Evolutionary conservation across 2,329 filamentous ascomycete genomes (phyloP), one percentile per base, ranked within the genome.

Genomic region (Pseudogymnoascus sp.): DNA sequence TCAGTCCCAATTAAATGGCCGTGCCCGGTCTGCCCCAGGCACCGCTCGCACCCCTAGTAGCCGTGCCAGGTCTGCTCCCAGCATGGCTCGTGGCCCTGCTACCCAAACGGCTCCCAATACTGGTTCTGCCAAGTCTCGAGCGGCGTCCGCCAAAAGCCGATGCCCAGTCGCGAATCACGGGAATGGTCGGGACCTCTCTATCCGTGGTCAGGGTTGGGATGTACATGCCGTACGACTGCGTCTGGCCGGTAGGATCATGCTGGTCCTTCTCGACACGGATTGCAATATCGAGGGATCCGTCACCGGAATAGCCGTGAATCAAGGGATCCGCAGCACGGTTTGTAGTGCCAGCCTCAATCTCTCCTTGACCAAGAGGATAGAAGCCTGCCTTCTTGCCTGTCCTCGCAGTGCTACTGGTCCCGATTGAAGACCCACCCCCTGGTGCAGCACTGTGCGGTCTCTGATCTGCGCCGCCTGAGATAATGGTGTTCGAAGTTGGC

Each of bases 261-360:
- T 96, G 90, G 73, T 93, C 86, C 66, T 93, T 86, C 76, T 99
- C 95, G 67, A 97, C 87, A 64, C 92, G 89, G 70, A 99, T 85
- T 63, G 86, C 87, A 60, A 97, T 86, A 69, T 97, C 91, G 4
- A 99, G 81, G 8, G 84, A 78, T 70, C 82, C 81, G 77, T 88
- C 79, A 74, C 81, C 72, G 69, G 77, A 75, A 73, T 79, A 75
- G 67, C 88, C 78, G 75, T 87, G 75, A 72, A 76, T 70, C 74
- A 84, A 70, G 65, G 72, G 70, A n/a, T 76, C 73, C 0, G 91
- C 89, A 11, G 92, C 90, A 64, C 84, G 85, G 77, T 97, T 92
- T 31, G 77, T 78, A 0, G 91, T 92, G 2, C 93, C 93, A 0
- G 90, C 90, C 56, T 82, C 78, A n/a, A 85, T 76, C 73, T 97